Evolutionary conservation across 2,329 filamentous ascomycete genomes (phyloP), one percentile per base, ranked within the genome.

Genomic region (Berkeleyomyces basicola): DNA sequence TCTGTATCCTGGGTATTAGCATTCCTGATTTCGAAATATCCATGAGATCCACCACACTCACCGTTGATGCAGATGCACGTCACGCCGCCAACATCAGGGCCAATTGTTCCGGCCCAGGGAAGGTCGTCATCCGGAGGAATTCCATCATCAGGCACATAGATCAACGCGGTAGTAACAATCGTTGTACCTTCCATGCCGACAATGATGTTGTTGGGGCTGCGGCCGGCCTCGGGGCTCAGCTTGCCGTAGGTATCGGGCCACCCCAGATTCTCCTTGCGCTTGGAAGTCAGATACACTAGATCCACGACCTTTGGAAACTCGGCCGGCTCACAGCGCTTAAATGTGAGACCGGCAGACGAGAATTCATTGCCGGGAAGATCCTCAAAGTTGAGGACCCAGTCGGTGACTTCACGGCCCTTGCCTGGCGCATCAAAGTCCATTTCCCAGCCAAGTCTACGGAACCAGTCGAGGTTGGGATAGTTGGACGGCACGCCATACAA

Each of bases 171-270:
- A 0, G 80, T 80, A 16, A 83, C 74, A 55, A 84, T 75, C 1
- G 68, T 72, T 23, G 73, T 71, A 37, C 75, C 74, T 51, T 80
- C 76, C 14, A 81, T 67, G 1, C 77, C 81, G 31, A 83, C 66
- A n/a, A 84, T 68, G 60, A 84, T 76, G 66, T 83, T 79, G 57
- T 74, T 72, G 46, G 81, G 72, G 39, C 7, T 31, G 9, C 16
- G n/a, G 59, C 73, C 73, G 6, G 76, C 75, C 37, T 44, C 60
- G 3, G 60, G 60, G 53, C 75, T 75, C 7, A 82, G 72, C 66
- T 74, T 76, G 62, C 75, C 75, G 66, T 83, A 84, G 67, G 82
- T 79, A 67, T 84, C 80, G 67, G 78, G 82, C 79, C 80, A 82
- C 51, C 80, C 80, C 67, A 81, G 76, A 53, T 75, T 74, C 42